Base-by-base conservation (phyloP, 257 asterid species). In the Coffea eugenioides region DNA sequence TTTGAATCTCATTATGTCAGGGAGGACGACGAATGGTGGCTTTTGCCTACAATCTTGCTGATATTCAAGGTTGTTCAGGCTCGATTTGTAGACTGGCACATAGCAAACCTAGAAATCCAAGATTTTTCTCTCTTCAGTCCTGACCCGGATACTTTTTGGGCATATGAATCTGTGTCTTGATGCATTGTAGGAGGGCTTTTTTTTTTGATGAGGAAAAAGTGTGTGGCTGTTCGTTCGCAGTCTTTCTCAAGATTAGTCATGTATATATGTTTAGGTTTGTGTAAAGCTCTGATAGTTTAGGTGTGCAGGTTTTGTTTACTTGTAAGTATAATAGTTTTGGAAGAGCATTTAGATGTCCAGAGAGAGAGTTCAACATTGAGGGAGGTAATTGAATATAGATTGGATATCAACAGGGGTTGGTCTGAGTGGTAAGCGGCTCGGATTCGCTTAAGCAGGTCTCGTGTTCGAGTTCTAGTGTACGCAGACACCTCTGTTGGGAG, bases 81-180 rank as follows among this genome's bases (percentile, higher is more conserved):
- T 79, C 94, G 97, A 76, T 88, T 95, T 71, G 91, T 92, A 6
- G 95, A 95, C 84, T 95, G 99, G 98, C 93, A 93, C 81, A 87
- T 93, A 68, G 99, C 98, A 61, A 95, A 93, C 84, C 74, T 93
- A 54, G 99, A 95, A 88, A 90, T 93, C 45, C 91, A 85, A 84
- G 98, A 95, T 84, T 87, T 89, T 39, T 95, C 98, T 61, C 92
- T 95, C 77, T 95, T 88, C 92, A 92, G 91, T 81, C 92, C 94
- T 7, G 94, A 95, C 82, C 97, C 98, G 0, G 99, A 93, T 84
- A 93, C 98, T 68, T 95, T 95, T 82, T 95, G 99, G 99, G 97
- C 97, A 3, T 91, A 91, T 41, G 99, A 95, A 89, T 84, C 91
- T 67, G 83, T 80, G 75, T 88, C 97, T 77, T 95, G 90, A 93